Evolutionary conservation across 1,284 basidiomycete genomes (phyloP), one percentile per base, ranked within the genome.

Genomic region (Rhodotorula sp.): DNA sequence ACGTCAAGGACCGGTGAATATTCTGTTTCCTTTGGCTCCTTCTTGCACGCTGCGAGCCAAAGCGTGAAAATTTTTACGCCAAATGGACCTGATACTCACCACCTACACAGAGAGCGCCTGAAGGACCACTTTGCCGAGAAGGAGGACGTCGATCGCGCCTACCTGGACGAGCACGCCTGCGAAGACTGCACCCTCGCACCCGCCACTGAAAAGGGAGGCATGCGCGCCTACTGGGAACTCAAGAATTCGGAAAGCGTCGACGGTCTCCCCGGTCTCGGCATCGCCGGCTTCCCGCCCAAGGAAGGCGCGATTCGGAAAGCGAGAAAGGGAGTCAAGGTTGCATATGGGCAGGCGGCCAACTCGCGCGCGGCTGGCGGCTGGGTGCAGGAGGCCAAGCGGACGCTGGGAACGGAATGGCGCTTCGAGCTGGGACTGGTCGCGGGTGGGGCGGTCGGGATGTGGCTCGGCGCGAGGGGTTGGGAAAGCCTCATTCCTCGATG

Each of bases 231-330:
- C 33, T 76, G 75, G 75, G 37, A 49, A 18, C 65, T 62, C 60
- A 75, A 73, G 58, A 76, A 76, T 33, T 29, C 58, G 8, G 60
- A 65, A 20, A 66, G 62, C 15, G 66, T 76, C 45, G 75, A 76
- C 51, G 71, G 73, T 0, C 65, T 76, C 26, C 73, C 73, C 6
- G 75, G 73, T 3, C 46, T 73, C 30, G 61, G 49, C 18, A 17
- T 62, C 2, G 68, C 57, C 3, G 63, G 63, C 12, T 64, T 42
- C 48, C 63, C 63, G n/a, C 63, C 63, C 5, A 33, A 42, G 17
- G 56, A 64, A 29, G 30, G 56, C 22, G 63, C 63, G 63, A 48
- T 64, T 18, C 56, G 63, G n/a, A 64, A 64, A 29, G 37, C 30
- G 24, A 22, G 60, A 18, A 51, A 30, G 46, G 63, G 56, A 6